A percentile compares a stretch with the other conserved stretches of the same genome.
These are phyloP conservation scores for Ustilago curta DNA, from an alignment of 1,284 basidiomycete species.

Conservation along the genomic window DNA sequence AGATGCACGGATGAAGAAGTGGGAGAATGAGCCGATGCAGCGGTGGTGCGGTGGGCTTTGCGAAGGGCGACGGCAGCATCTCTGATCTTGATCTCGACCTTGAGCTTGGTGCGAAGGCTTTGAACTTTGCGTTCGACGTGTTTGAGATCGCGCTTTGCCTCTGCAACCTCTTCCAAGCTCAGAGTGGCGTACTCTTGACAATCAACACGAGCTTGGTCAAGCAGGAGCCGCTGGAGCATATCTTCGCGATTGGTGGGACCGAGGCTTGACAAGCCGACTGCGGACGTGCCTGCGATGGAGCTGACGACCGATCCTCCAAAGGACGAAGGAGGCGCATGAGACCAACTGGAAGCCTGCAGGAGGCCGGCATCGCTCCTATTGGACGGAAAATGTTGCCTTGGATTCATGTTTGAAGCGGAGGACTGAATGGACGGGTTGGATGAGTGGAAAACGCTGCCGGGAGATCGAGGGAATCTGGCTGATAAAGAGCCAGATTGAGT, in stretches of 20 bases:
- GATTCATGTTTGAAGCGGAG: slow-evolving; percentile 14
- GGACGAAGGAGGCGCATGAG: slow-evolving; percentile 48
- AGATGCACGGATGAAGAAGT: slow-evolving; percentile 23
- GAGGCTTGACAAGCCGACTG: slow-evolving; percentile 27
- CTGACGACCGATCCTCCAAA: slow-evolving; percentile 40
- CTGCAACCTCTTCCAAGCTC: slow-evolving; percentile 53
- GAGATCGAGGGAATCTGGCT: slow-evolving; percentile 14
- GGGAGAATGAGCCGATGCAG: slow-evolving; percentile 28
- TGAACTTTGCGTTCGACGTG: slow-evolving; percentile 46
- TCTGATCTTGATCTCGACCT: slow-evolving; percentile 56
- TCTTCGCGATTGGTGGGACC: slow-evolving; percentile 37
- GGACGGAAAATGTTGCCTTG: slow-evolving; percentile 10
- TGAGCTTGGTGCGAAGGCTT: slow-evolving; percentile 52
- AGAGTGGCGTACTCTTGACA: slow-evolving; percentile 48
- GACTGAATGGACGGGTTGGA: slow-evolving; percentile 41
- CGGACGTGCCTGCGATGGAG: slow-evolving; percentile 18
- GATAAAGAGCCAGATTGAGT: slow-evolving; percentile 10
- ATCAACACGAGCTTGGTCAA: slow-evolving; percentile 55
- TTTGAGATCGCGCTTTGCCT: slow-evolving; percentile 51
- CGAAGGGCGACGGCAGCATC: slow-evolving; percentile 61
- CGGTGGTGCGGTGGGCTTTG: slow-evolving; percentile 48
- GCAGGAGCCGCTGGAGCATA: slow-evolving; percentile 46
- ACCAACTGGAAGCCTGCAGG: slow-evolving; percentile 32
- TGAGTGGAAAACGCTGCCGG: slow-evolving; percentile 29
- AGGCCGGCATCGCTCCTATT: slow-evolving; percentile 24